These are phyloP conservation scores for Solanum piurae DNA, from an alignment of 257 asterid species.

Conservation along the genomic window DNA sequence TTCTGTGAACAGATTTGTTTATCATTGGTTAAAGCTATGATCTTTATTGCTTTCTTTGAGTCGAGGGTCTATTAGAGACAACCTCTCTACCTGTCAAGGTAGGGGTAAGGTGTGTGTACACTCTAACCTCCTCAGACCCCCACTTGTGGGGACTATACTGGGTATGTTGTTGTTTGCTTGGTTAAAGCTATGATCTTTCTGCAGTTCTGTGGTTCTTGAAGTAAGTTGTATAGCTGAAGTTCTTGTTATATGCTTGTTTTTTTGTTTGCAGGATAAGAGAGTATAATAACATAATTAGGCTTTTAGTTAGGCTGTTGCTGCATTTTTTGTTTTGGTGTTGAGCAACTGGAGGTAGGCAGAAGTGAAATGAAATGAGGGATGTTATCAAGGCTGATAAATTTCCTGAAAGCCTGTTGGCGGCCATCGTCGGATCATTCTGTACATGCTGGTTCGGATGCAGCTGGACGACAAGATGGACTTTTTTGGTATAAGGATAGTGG, in stretches of 20 bases:
- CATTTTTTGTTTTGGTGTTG: slow-evolving; percentile 32
- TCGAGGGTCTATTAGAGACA: background rate
- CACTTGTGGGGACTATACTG: background rate
- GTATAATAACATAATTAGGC: background rate
- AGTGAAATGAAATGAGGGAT: slow-evolving; percentile 47
- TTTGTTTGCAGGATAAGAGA: slow-evolving; percentile 4
- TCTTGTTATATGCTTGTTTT: background rate
- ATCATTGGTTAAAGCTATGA: background rate
- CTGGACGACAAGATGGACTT: slow-evolving; percentile 44
- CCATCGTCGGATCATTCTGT: slow-evolving; percentile 14
- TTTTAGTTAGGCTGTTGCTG: slow-evolving; percentile 1
- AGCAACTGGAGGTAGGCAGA: slow-evolving; percentile 20
- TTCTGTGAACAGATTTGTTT: background rate
- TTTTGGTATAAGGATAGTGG: slow-evolving; percentile 39
- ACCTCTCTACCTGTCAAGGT: background rate
- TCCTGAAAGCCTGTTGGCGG: slow-evolving; percentile 42
- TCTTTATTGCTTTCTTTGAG: background rate
- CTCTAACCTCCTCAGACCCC: background rate
- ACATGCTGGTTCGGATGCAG: slow-evolving; percentile 25
- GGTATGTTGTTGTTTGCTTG: background rate
- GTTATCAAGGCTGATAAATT: slow-evolving; percentile 42
- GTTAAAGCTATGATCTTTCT: slow-evolving; percentile 2
- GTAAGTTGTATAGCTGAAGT: background rate
- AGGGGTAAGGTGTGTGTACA: background rate
- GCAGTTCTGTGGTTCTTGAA: background rate